A percentile compares a stretch with the other conserved stretches of the same genome.
These are phyloP conservation scores for Nannizzia gypsea DNA, from an alignment of 2,329 filamentous ascomycete species.

Conservation along the genomic window DNA sequence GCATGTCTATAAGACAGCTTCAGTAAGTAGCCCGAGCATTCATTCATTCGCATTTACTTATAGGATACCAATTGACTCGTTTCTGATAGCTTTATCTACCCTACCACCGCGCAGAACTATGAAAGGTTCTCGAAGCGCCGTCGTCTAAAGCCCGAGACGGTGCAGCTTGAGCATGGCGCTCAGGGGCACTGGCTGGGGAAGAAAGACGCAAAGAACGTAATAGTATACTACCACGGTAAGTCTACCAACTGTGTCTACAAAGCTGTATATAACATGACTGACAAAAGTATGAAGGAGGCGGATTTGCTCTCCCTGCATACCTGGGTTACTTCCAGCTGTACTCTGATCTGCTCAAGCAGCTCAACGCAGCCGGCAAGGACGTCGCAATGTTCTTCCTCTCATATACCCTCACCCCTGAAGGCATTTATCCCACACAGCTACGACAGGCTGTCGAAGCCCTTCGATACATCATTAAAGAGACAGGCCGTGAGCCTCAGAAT, in stretches of 20 bases:
- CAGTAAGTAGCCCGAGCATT: conserved; percentile 20
- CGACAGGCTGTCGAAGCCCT: conserved; percentile 31
- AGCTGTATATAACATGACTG: neutral
- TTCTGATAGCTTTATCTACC: neutral
- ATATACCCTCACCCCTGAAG: conserved; percentile 45
- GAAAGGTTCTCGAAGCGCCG: conserved; percentile 18
- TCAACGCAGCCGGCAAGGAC: conserved; percentile 34
- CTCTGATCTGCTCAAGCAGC: conserved; percentile 37
- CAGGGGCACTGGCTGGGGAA: conserved; percentile 31
- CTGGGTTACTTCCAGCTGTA: conserved; percentile 27
- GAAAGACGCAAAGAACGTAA: conserved; percentile 28
- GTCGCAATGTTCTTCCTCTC: conserved; percentile 43
- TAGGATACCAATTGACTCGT: neutral
- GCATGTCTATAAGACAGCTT: conserved; percentile 21
- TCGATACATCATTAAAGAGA: conserved; percentile 28
- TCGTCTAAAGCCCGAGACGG: conserved; percentile 20
- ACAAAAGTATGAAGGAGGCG: conserved; percentile 37
- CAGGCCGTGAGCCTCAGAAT: conserved; percentile 23
- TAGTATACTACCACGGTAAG: conserved; percentile 31
- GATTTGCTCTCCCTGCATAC: conserved; percentile 41
- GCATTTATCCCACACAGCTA: conserved; percentile 34
- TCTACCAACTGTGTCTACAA: neutral
- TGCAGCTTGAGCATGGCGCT: conserved; percentile 23
- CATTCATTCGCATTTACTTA: too few relatives aligned
- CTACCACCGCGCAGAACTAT: conserved; percentile 21